Evolutionary conservation across 352 stramenopile species (phyloP), one percentile per base, ranked within the genome.

Genomic region (Phytophthora pseudosyringae): DNA sequence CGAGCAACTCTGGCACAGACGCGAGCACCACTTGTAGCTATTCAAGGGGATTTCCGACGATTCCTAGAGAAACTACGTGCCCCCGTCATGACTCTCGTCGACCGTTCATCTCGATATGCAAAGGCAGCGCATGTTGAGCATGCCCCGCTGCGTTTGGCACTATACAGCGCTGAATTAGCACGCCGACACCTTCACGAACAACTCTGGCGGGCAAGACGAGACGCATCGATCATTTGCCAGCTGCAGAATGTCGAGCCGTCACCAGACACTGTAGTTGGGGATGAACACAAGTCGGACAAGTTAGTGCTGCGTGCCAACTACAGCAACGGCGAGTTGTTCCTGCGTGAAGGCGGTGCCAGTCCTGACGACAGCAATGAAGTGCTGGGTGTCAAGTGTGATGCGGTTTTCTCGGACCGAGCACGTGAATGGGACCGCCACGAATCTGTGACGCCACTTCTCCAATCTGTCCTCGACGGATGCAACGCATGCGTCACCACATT

Each of bases 401-500:
- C 73, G 5, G 58, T 93, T 5, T 83, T 84, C 46, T 94, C 81
- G 6, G 83, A 92, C 45, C 77, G 78, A 38, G 71, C 77, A n/a
- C 71, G 80, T 12, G 78, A 78, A 64, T 92, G 81, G 82, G 84
- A 67, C 36, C 64, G 61, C 8, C 66, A 81, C 57, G 82, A 94
- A 70, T 88, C 68, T 4, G 68, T 91, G 18, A 67, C 53, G 12
- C 83, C 85, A 25, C 65, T 91, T 15, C 56, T 94, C 12, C 81
- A 91, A 54, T 89, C 82, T 36, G 73, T 91, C 5, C 38, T 92
- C 10, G 80, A 91, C 35, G 83, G 83, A 41, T 76, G 66, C 60
- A 91, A 92, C 43, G 85, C 72, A 1, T 94, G 85, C 36, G 75
- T 89, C 35, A 67, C 69, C n/a, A 88, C 81, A 1, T 89, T 91